phyloP scores from a whole-genome alignment of 768 basidiomycete genomes.

The Royoungia palumana region DNA sequence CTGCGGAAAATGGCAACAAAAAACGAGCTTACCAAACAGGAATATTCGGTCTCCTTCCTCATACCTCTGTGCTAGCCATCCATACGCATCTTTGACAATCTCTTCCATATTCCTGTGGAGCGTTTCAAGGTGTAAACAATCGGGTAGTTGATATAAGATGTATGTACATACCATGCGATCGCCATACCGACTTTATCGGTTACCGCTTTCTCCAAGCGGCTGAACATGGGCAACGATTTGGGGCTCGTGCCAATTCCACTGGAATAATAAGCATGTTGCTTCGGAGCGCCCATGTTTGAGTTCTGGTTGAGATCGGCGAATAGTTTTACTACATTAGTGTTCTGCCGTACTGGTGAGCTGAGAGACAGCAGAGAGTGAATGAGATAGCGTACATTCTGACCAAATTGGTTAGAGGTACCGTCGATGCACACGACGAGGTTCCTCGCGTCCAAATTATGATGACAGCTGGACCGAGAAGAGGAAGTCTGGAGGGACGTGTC shows the following conservation, averaged over 20 bases:
- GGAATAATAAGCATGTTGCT: constrained; percentile 35
- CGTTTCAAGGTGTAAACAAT: neutral
- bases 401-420: constrained; percentile 24
- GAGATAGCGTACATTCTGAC: constrained; percentile 11
- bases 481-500: neutral
- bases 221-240: constrained; percentile 24
- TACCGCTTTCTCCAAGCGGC: constrained; percentile 13
- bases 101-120: constrained; percentile 34
- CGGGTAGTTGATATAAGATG: no score
- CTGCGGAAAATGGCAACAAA: neutral
- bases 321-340: constrained; percentile 38
- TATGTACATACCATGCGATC: constrained; percentile 34
- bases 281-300: constrained; percentile 9
- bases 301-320: constrained; percentile 25
- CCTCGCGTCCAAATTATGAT: constrained; percentile 10
- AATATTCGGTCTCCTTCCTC: constrained; percentile 33
- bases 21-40: constrained; percentile 28
- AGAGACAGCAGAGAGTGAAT: neutral
- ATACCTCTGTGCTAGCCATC: constrained; percentile 32
- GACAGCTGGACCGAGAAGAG: constrained; percentile 7
- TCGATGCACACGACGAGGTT: constrained; percentile 26
- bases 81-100: constrained; percentile 33
- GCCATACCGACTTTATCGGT: constrained; percentile 34
- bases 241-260: constrained; percentile 39
- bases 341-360: constrained; percentile 23